phyloP scores from a whole-genome alignment of 2,329 filamentous ascomycete species.

The Epichloe baconii region DNA sequence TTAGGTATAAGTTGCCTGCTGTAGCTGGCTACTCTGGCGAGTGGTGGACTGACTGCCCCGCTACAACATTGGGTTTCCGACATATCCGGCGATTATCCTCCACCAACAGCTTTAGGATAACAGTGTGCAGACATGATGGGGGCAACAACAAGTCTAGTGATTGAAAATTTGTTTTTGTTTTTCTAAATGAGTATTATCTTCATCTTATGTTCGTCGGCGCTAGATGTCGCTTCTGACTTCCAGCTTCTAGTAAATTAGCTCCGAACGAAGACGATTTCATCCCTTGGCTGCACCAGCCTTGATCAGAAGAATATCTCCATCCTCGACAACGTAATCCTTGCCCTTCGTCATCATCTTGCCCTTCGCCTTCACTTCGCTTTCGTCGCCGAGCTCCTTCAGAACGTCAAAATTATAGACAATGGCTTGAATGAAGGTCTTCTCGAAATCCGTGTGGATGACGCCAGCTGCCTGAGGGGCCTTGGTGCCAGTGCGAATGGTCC shows the following conservation, averaged over 20 bases:
- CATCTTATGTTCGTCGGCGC: not conserved
- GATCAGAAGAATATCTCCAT: conserved; percentile 74
- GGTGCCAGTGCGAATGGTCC: conserved; percentile 90
- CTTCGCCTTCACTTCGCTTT: conserved; percentile 77
- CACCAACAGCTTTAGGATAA: no score
- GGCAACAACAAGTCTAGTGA: no score
- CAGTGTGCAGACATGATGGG: no score
- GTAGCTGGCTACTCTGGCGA: no score
- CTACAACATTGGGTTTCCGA: no score
- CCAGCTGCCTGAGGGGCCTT: conserved; percentile 97
- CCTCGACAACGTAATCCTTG: conserved; percentile 87
- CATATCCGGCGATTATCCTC: no score
- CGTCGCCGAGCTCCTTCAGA: conserved; percentile 78
- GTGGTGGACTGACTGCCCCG: no score
- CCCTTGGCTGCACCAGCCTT: conserved; percentile 77
- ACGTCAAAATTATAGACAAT: conserved; percentile 81
- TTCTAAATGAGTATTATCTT: not conserved
- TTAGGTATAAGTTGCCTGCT: no score
- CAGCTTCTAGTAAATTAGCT: not conserved
- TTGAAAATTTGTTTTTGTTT: not conserved
- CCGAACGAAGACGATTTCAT: conserved; percentile 16
- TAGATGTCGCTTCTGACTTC: not conserved
- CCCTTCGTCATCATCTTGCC: conserved; percentile 98
- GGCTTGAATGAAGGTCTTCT: conserved; percentile 98
- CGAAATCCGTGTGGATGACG: conserved; percentile 96